These are phyloP conservation scores for Phytophthora sojae DNA, from an alignment of 352 stramenopile species.

Conservation along the genomic window DNA sequence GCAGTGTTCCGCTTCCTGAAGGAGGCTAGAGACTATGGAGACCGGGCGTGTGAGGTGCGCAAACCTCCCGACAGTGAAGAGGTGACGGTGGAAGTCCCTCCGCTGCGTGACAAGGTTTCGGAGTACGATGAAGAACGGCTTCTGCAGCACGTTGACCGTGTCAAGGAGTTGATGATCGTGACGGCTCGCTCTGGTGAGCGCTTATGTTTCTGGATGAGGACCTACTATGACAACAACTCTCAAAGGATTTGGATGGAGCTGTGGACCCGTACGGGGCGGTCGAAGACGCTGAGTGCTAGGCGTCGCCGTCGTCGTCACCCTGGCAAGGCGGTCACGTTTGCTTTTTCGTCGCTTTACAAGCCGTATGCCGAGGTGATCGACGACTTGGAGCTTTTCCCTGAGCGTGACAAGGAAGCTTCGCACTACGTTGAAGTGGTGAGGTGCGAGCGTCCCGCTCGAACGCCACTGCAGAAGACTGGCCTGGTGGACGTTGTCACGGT, in stretches of 20 bases:
- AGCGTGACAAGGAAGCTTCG: not conserved
- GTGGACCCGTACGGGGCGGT: not conserved
- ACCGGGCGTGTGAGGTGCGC: not conserved
- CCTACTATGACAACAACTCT: too few species aligned
- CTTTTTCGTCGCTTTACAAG: not conserved
- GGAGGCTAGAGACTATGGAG: not conserved
- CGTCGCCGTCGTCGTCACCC: not conserved
- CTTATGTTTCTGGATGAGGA: too few species aligned
- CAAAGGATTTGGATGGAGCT: not conserved
- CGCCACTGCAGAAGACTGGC: not conserved
- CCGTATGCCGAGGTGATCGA: not conserved
- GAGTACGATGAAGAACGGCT: not conserved
- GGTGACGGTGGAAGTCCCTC: not conserved
- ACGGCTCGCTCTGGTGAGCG: too few species aligned
- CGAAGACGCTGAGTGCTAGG: not conserved
- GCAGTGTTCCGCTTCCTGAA: not conserved
- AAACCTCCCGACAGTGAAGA: not conserved
- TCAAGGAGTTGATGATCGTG: not conserved
- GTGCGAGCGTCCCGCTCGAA: not conserved
- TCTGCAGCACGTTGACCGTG: not conserved
- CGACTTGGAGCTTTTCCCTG: not conserved
- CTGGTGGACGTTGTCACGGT: not conserved
- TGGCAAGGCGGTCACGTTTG: not conserved
- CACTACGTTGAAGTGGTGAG: not conserved
- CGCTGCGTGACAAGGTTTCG: slow-evolving; percentile 1